These are phyloP conservation scores for Brassica balearica DNA, from an alignment of 441 rosid genomes.

Conservation along the genomic window DNA sequence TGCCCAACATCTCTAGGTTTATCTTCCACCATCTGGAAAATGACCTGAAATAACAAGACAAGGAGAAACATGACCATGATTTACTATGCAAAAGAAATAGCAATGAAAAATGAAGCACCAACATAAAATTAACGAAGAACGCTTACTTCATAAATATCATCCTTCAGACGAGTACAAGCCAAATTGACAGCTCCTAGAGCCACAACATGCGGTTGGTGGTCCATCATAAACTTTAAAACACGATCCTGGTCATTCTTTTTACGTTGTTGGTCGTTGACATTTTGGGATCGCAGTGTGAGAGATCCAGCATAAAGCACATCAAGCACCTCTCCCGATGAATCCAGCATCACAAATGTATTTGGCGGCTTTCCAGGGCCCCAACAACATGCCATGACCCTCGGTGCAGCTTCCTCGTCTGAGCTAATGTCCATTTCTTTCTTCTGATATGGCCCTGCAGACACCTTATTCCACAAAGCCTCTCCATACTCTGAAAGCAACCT, in stretches of 20 bases:
- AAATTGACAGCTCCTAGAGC: conserved; percentile 13
- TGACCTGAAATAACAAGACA: neutral
- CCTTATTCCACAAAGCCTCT: conserved; percentile 74
- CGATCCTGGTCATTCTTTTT: conserved; percentile 10
- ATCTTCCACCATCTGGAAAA: neutral
- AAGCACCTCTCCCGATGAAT: conserved; percentile 76
- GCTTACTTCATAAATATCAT: conserved; percentile 4
- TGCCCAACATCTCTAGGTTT: neutral
- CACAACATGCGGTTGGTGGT: conserved; percentile 15
- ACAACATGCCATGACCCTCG: conserved; percentile 90
- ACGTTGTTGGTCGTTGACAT: conserved; percentile 10
- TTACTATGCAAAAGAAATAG: neutral
- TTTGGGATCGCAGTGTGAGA: conserved; percentile 4
- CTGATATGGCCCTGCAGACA: conserved; percentile 80
- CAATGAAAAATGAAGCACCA: too few species aligned
- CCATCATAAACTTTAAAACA: conserved; percentile 3
- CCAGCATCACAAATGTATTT: conserved; percentile 85
- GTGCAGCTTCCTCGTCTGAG: conserved; percentile 79
- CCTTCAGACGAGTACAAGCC: conserved; percentile 12
- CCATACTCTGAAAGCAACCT: conserved; percentile 80
- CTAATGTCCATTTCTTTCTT: conserved; percentile 56
- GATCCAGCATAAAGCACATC: neutral
- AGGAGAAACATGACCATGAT: conserved; percentile 3
- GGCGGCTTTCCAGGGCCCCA: conserved; percentile 96
- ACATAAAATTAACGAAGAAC: too few species aligned